Base-by-base conservation (phyloP, 805 yeast species). In the Starmera caribaea region DNA sequence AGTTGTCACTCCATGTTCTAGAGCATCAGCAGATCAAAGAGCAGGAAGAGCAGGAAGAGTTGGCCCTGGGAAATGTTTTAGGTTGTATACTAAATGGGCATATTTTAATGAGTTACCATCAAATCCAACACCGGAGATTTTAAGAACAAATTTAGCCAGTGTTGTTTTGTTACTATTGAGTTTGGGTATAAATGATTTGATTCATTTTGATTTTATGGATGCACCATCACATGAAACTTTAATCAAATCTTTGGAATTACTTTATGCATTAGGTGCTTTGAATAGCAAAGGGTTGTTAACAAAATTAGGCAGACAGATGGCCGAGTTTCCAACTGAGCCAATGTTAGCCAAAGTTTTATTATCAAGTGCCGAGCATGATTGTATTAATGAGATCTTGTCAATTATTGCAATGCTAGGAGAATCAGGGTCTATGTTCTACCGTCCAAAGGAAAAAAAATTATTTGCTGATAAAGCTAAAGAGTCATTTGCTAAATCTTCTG, bases 41-140 rank as follows among this genome's bases (percentile, higher is more conserved):
- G 89, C 96, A 1, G 98, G 98, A 56, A 77, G 98, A 66, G 98
- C 97, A 6, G 98, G 98, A 33, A 80, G 98, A 66, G 88, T 95
- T 8, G 89, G 95, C 1, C 96, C 97, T 0, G 98, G 98, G 14
- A 85, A 86, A 55, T 92, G 97, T 61, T 92, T 82, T 53, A 59
- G 99, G 31, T 63, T 92, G 16, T 92, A 78, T 55, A 90, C 98
- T 0, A 85, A 86, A 55, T 71, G 82, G 73, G 79, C 92, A 0
- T 92, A 75, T 50, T 68, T 74, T 45, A 71, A 81, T 48, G 97
- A 90, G 49, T 65, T 92, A 55, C 81, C 81, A 10, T 66, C 74
- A 3, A 81, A 79, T 53, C 86, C 96, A 1, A 78, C 84, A 0
- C 97, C 99, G 0, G 98, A 92, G 50, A 90, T 92, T n/a, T 64